Base-by-base conservation (phyloP, 768 basidiomycete genomes). In the Kwoniella newhampshirensis region DNA sequence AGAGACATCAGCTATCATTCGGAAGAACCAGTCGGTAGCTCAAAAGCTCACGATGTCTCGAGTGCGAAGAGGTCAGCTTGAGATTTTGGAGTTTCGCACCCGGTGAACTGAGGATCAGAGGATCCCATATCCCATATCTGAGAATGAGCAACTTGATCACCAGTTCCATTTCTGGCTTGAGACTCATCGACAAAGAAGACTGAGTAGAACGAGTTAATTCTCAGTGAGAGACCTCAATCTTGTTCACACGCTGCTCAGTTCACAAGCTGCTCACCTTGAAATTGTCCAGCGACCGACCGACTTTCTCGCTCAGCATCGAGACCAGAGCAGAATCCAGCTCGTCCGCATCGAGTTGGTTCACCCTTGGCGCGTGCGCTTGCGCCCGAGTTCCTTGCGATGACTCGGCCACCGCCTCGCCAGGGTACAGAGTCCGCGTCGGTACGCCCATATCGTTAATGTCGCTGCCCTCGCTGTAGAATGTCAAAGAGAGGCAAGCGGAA, bases 291-390 rank as follows among this genome's bases (percentile, higher is more conserved):
- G 91, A 85, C 57, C 82, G 87, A 60, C 80, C 79, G 45, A 97
- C 75, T n/a, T 91, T 92, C 51, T 88, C 88, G 67, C 84, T 85
- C 28, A 98, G 81, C 58, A 96, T 78, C 26, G 85, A 82, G 28
- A 87, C 84, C 17, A 98, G 83, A 61, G 96, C 91, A 63, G 86
- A 84, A 78, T 98, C 94, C 45, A 97, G 82, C 21, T 93, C 81
- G 66, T 91, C 87, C 2, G 93, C 85, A 75, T 98, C 94, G 51
- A 97, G 84, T 75, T 94, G 89, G 7, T 88, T 87, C 45, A 98
- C 91, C 41, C 92, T 87, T 23, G 67, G 71, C 4, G 70, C 68
- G 13, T 55, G 43, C 21, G 52, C 32, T 32, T 13, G 32, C 13
- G 32, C 32, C 13, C 32, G 32, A 32, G 32, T 6, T 32, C 32